Base-by-base conservation (phyloP, 2,329 filamentous ascomycete genomes). In the Pyrenochaeta sp. region DNA sequence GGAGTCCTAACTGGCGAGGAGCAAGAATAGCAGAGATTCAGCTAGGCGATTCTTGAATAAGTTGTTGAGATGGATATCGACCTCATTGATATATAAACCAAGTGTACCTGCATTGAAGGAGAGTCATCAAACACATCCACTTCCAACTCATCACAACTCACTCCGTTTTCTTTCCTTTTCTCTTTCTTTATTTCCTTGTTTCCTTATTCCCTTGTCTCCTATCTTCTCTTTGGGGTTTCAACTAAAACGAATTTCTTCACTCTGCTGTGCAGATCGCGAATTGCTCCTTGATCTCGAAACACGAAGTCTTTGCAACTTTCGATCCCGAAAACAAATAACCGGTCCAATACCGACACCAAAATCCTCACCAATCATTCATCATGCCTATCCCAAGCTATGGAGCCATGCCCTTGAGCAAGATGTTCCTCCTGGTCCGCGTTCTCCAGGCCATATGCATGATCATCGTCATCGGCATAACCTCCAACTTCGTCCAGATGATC, bases 401-500 rank as follows among this genome's bases (percentile, higher is more conserved):
- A 60, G 87, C 87, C 68, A 72, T 73, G 45, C 76, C 76, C 36
- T 76, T 94, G 56, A 90, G 88, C 69, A 84, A 87, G 60, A 88
- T 87, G 58, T 96, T 95, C 75, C 84, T 89, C 45, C 76, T 84
- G 55, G 82, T 87, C 56, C 86, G 92, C 34, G 78, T 81, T 44
- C 78, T 92, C 56, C 86, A 95, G 68, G 79, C 58, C 47, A 73
- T 88, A 51, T 83, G 83, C 18, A 86, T 96, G 65, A 78, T 94
- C 44, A 78, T 85, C 45, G 84, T 94, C 55, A 87, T 96, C 54
- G 90, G 90, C 31, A 83, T 96, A 69, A 85, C 85, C 1, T 83
- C 87, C 62, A 90, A 92, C 72, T 95, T 96, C 72, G 86, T 96
- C 61, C 80, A 85, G 17, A 81, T 89, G 58, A 90, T 95, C 67